phyloP scores from a whole-genome alignment of 441 rosid genomes.

The Gossypium lobatum region DNA sequence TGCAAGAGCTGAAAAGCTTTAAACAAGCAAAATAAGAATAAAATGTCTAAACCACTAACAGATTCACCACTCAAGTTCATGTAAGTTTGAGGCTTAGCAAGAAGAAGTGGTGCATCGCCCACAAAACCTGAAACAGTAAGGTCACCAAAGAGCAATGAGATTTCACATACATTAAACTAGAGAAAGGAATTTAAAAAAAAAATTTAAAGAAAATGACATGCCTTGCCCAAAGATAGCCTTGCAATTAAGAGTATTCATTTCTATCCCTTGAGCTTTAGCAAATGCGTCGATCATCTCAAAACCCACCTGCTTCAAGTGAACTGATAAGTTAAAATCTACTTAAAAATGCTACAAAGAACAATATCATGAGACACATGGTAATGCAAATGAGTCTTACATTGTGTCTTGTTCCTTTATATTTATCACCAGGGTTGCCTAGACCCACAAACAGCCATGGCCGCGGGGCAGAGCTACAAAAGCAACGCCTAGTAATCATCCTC shows the following conservation, averaged over 20 bases:
- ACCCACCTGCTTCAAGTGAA: slow-evolving; percentile 51
- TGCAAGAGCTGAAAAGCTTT: neutral
- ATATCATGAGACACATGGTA: neutral
- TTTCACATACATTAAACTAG: neutral
- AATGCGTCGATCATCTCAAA: slow-evolving; percentile 73
- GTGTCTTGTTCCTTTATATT: slow-evolving; percentile 74
- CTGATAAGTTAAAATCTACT: slow-evolving; percentile 7
- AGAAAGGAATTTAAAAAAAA: neutral
- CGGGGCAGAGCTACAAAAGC: slow-evolving; percentile 41
- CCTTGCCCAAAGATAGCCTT: slow-evolving; percentile 88
- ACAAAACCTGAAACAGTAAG: slow-evolving; percentile 49
- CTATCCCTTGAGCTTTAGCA: slow-evolving; percentile 56
- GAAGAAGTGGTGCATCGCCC: slow-evolving; percentile 55
- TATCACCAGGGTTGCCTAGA: slow-evolving; percentile 90
- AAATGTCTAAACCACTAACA: slow-evolving; percentile 28
- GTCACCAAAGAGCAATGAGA: slow-evolving; percentile 4
- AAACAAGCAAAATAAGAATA: neutral
- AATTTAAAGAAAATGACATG: slow-evolving; percentile 1
- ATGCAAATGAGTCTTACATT: slow-evolving; percentile 38
- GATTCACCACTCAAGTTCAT: slow-evolving; percentile 98
- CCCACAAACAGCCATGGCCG: slow-evolving; percentile 83
- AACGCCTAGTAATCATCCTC: slow-evolving; percentile 27
- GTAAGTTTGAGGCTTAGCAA: slow-evolving; percentile 90
- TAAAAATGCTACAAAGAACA: slow-evolving; percentile 1
- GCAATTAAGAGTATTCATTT: slow-evolving; percentile 43